Evolutionary conservation across 78 protist genomes (phyloP), one percentile per base, ranked within the genome.

Genomic region (Dictyostelium purpureum): DNA sequence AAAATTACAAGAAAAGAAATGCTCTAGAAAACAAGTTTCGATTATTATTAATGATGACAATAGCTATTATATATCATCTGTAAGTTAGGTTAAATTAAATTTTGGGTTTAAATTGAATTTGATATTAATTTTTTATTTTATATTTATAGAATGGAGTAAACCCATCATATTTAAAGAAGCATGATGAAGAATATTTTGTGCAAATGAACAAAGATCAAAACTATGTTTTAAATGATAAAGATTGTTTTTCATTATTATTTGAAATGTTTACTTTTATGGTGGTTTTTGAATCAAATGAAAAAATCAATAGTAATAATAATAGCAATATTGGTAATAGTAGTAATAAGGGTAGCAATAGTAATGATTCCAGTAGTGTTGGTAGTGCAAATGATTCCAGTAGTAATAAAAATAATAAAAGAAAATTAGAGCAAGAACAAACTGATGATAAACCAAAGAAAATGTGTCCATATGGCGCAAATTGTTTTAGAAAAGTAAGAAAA

Each of bases 11-110:
- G 92, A 85, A 26, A 85, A 85, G 66, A 85, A 73, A 47, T 85
- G 92, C 11, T 85, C 92, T 42, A 85, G 92, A 85, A 85, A 85
- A 47, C 92, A 85, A 73, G n/a, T 85, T 19, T 12, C 69, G 14
- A 70, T 85, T 4, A 56, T 35, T 19, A 0, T 70, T 33, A 66
- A 85, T 73, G 56, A 52, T 11, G 56, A 85, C 37, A 69, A 75
- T 56, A 61, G 33, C 6, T 12, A 54, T 28, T 85, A 7, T 26
- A 43, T 85, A 14, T n/a, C 35, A 37, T 24, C 77, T 57, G 92
- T 85, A 85, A 11, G 52, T 83, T 14, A 9, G 2, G 19, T 0
- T 28, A 11, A 12, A 61, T 11, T 24, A 24, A 61, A 11, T 7
- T 21, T n/a, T 57, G 11, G 33, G 1, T 4, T 4, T 12, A 49